Evolutionary conservation across 257 asterid species (phyloP).

Genomic region (Verbascum thapsus): DNA sequence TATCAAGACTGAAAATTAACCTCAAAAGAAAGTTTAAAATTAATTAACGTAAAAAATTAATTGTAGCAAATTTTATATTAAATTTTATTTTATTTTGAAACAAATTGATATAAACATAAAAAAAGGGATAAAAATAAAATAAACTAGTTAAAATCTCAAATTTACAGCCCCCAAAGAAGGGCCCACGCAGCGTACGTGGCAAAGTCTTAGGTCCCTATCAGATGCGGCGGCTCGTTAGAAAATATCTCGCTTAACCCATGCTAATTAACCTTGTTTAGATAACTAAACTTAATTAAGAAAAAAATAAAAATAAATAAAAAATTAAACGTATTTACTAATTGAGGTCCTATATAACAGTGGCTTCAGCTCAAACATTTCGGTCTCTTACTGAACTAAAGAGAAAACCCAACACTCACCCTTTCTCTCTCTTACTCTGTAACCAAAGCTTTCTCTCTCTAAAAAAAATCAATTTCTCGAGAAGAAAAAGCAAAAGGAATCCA

Average conservation of each 20-base stretch:
- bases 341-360: constrained; percentile 60
- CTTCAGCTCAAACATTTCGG: constrained; percentile 39
- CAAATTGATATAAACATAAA: too few relatives aligned
- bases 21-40: too few relatives aligned
- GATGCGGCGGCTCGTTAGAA: constrained; percentile 72
- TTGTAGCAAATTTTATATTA: too few relatives aligned
- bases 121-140: neutral
- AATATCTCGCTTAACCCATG: constrained; percentile 32
- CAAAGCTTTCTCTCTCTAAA: constrained; percentile 26
- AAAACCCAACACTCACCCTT: constrained; percentile 4
- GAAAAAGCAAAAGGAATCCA: constrained; percentile 37
- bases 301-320: neutral
- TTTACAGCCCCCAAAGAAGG: constrained; percentile 1
- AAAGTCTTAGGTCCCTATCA: constrained; percentile 32
- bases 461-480: constrained; percentile 9
- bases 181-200: constrained; percentile 43
- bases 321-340: neutral
- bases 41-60: too few relatives aligned
- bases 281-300: neutral
- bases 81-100: too few relatives aligned
- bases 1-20: constrained; percentile 11
- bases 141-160: constrained; percentile 10
- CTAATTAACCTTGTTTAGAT: constrained; percentile 31
- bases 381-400: constrained; percentile 41
- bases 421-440: neutral